Evolutionary conservation across 768 basidiomycete genomes (phyloP), one percentile per base, ranked within the genome.

Genomic region (Russula virescens): DNA sequence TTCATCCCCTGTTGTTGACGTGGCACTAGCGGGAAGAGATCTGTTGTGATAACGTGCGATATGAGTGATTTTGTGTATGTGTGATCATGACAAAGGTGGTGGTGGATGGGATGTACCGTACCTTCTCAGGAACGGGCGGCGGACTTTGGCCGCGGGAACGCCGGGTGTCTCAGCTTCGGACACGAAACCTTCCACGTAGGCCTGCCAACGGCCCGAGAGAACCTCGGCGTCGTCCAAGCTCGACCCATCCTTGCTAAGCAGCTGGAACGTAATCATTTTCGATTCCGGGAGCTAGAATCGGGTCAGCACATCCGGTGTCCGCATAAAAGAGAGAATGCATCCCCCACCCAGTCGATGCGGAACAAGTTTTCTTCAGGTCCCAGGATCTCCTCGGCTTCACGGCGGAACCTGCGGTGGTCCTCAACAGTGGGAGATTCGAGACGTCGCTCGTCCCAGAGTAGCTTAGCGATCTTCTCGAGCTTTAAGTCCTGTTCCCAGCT

Each of bases 301-400:
- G n/a, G n/a, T n/a, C n/a, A n/a, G n/a, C n/a, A n/a, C n/a, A n/a
- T n/a, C n/a, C n/a, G n/a, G n/a, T n/a, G n/a, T n/a, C n/a, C n/a
- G n/a, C n/a, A n/a, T n/a, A n/a, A n/a, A 13, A n/a, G 48, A 46
- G 31, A 25, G 58, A 43, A 21, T 38, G 6, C 18, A 19, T 40
- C 14, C 70, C 81, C 19, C 68, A 90, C 90, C 89, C 90, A 92
- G 69, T 90, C 88, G 34, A 91, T 81, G 7, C 89, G 79, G 75
- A 89, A 91, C 16, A 91, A 72, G 68, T 89, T 89, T 69, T 91
- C 88, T 63, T 91, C 89, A 0, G 85, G 84, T 11, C 87, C 87
- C 50, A 88, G 71, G 34, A 87, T 80, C 62, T 83, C 87, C 70
- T 90, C 89, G 0, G 84, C 84, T 52, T 80, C 82, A 46, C 83